A percentile compares a stretch with the other conserved stretches of the same genome.
Conservation (phyloP, 345 rosid species). For the Lepidium sativum region DNA sequence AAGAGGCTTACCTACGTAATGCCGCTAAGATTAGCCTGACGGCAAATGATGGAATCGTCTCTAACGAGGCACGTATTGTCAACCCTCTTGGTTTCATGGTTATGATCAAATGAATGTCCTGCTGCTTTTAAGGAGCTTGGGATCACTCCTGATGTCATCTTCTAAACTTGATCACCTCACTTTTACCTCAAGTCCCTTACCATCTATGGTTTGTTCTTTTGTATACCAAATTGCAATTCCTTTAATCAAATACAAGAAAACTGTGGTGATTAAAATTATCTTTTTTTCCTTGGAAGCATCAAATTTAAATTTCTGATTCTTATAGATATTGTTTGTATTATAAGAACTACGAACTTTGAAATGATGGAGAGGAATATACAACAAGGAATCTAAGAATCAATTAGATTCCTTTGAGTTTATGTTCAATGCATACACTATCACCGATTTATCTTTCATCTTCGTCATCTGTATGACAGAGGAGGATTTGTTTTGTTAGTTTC, state of each 20-base stretch:
- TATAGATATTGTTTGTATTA: background rate
- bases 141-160: conserved; percentile 18
- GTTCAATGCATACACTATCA: background rate
- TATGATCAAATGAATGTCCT: conserved; percentile 35
- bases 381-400: conserved; percentile 6
- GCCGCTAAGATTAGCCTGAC: conserved; percentile 43
- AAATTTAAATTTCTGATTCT: background rate
- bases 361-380: conserved; percentile 9
- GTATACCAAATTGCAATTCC: background rate
- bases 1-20: conserved; percentile 23
- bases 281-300: background rate
- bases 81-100: conserved; percentile 61
- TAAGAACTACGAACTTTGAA: background rate
- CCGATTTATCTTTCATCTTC: background rate
- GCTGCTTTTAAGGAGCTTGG: conserved; percentile 56
- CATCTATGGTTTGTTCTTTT: background rate
- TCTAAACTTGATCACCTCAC: conserved; percentile 10
- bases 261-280: background rate
- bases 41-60: conserved; percentile 40
- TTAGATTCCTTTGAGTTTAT: conserved; percentile 2
- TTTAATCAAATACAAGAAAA: background rate
- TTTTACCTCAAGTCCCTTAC: background rate
- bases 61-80: conserved; percentile 32
- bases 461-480: background rate
- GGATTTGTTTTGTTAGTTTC: background rate